Evolutionary conservation across 73 alveolate species (phyloP).

Genomic region (Effrenium voratum): DNA sequence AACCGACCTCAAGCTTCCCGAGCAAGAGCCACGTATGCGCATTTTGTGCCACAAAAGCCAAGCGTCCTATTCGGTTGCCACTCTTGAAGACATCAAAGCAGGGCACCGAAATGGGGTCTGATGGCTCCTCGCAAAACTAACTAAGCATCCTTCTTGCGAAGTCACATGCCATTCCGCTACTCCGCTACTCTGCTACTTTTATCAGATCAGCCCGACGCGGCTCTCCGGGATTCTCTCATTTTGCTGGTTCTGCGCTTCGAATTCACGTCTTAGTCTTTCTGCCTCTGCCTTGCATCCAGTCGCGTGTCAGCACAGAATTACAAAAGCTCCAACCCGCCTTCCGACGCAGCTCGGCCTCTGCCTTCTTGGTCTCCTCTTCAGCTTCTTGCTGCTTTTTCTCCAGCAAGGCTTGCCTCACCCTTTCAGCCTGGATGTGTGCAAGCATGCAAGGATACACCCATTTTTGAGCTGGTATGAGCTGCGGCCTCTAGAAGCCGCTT

Average conservation of each 20-base stretch:
- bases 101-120: constrained; percentile 49
- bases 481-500: constrained; percentile 2
- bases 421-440: neutral
- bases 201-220: neutral
- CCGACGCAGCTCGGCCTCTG: constrained; percentile 65
- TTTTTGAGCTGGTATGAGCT: neutral
- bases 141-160: neutral
- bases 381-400: constrained; percentile 66
- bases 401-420: constrained; percentile 65
- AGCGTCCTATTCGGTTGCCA: constrained; percentile 64
- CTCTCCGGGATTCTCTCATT: constrained; percentile 35
- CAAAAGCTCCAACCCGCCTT: constrained; percentile 8
- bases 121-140: constrained; percentile 34
- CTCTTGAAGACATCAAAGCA: constrained; percentile 86
- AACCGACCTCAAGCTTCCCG: neutral
- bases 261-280: constrained; percentile 35
- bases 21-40: neutral
- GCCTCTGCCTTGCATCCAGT: constrained; percentile 45
- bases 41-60: neutral
- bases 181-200: neutral
- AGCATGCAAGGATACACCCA: neutral
- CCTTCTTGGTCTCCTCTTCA: constrained; percentile 69
- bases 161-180: neutral
- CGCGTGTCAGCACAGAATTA: neutral
- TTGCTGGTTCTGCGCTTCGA: constrained; percentile 44